Conservation (phyloP, 2,329 filamentous ascomycete species). For the Dactylellina leptospora region DNA sequence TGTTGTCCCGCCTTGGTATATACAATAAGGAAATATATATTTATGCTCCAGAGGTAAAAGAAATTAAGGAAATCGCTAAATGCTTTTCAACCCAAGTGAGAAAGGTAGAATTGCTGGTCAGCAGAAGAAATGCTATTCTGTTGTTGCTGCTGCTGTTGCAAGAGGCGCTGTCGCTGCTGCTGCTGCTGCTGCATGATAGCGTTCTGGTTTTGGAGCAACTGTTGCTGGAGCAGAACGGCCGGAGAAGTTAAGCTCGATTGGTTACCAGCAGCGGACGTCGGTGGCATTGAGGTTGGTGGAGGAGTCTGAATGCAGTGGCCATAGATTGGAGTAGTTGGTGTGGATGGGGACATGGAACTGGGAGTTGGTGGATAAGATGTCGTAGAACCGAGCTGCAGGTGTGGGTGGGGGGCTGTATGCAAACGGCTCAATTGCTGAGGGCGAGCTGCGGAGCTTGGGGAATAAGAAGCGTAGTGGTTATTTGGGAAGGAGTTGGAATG, state of each 20-base stretch:
- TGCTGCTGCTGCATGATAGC: conserved; percentile 53
- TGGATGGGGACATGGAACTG: conserved; percentile 47
- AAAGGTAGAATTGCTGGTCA: conserved; percentile 53
- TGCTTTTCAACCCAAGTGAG: conserved; percentile 53
- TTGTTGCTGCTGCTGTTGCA: conserved; percentile 42
- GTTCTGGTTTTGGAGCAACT: conserved; percentile 50
- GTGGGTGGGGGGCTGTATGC: conserved; percentile 45
- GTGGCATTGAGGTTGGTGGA: conserved; percentile 50
- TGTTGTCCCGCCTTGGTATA: conserved; percentile 51
- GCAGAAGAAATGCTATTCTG: conserved; percentile 33
- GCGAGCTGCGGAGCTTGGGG: conserved; percentile 43
- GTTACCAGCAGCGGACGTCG: conserved; percentile 46
- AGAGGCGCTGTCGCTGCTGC: conserved; percentile 38
- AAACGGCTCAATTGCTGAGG: conserved; percentile 42
- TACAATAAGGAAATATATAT: conserved; percentile 41
- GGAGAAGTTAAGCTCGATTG: conserved; percentile 45
- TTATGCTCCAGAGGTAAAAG: conserved; percentile 45
- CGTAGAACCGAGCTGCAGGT: conserved; percentile 37
- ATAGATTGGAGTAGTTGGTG: conserved; percentile 52
- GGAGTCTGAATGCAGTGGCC: conserved; percentile 47
- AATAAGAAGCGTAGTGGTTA: conserved; percentile 42
- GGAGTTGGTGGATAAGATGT: conserved; percentile 51
- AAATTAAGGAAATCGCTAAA: conserved; percentile 49
- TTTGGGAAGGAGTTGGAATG: conserved; percentile 48
- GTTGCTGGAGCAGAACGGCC: conserved; percentile 50